Evolutionary conservation across 2,329 filamentous ascomycete species (phyloP).

Genomic region (Penicillium hordei): DNA sequence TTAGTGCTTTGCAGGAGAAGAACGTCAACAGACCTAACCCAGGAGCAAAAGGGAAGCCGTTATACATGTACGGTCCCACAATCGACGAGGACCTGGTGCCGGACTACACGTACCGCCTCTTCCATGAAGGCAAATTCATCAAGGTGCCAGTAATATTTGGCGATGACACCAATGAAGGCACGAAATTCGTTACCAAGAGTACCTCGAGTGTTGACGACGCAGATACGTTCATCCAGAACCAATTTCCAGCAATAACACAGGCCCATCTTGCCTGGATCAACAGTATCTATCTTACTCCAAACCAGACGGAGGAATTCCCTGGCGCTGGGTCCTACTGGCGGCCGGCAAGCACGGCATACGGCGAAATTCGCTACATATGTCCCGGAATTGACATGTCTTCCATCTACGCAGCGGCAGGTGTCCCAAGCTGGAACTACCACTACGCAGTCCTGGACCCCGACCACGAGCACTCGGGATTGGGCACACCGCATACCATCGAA

Average conservation of each 20-base stretch:
- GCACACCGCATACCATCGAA: constrained; percentile 68
- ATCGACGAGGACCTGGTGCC: constrained; percentile 54
- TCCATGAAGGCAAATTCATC: constrained; percentile 51
- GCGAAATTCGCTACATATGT: constrained; percentile 66
- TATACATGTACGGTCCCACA: constrained; percentile 54
- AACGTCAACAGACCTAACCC: constrained; percentile 51
- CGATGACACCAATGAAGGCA: constrained; percentile 65
- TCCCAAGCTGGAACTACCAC: constrained; percentile 64
- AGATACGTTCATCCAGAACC: constrained; percentile 57
- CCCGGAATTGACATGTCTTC: constrained; percentile 58
- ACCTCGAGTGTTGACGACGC: constrained; percentile 51
- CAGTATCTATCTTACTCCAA: constrained; percentile 55
- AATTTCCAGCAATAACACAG: constrained; percentile 58
- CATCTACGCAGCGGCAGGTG: constrained; percentile 35
- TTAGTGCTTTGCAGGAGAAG: constrained; percentile 45
- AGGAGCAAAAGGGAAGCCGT: constrained; percentile 42
- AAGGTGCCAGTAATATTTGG: constrained; percentile 58
- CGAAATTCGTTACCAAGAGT: constrained; percentile 56
- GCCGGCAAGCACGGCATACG: constrained; percentile 59
- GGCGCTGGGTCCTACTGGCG: constrained; percentile 58
- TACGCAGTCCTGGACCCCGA: constrained; percentile 65
- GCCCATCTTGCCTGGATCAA: constrained; percentile 55
- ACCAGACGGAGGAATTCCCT: constrained; percentile 48
- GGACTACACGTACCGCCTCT: constrained; percentile 52
- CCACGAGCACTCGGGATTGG: constrained; percentile 55